Base-by-base conservation (phyloP, 1,284 basidiomycete species). In the Rugosomyces carneus region DNA sequence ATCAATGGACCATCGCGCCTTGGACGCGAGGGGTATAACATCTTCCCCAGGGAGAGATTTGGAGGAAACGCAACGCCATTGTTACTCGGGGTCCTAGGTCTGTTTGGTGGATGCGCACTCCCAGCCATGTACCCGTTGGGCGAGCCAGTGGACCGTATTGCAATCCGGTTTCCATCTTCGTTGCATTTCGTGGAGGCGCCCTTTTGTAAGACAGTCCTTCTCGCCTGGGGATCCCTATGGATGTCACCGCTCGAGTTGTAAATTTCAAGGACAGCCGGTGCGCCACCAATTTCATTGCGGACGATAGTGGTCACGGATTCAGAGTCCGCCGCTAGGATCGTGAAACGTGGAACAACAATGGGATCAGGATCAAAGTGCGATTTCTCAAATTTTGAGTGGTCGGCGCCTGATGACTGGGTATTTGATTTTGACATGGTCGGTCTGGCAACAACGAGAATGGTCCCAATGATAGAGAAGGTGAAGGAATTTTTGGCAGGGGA, bases 311-410 rank as follows among this genome's bases (percentile, higher is more conserved):
- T 68, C 10, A 73, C 72, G 13, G 70, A 66, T 60, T 87, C 82
- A 9, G 67, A 63, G 53, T 86, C 80, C 3, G 81, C 75, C 6
- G 78, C 75, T 21, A 84, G 71, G 11, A 88, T 72, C 7, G 73
- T 77, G 57, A 88, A 85, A n/a, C 73, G 71, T 1, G 86, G 85
- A 13, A 88, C 58, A 26, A 74, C 62, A 41, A 85, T 64, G 8
- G 77, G 71, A 23, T 73, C 69, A 6, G 66, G 59, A 46, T 72
- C 71, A 16, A 50, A 48, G 31, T 69, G 66, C 24, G 71, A 71
- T 23, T 59, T 57, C 8, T 62, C 57, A 27, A 38, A 41, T 40
- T 48, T 50, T 27, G 52, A 51, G 35, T 59, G 54, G 11, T 49
- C 49, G 5, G 57, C 53, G 18, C 61, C 54, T 23, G 60, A 54